Base-by-base conservation (phyloP, 352 stramenopile genomes). In the Phytophthora meadii region DNA sequence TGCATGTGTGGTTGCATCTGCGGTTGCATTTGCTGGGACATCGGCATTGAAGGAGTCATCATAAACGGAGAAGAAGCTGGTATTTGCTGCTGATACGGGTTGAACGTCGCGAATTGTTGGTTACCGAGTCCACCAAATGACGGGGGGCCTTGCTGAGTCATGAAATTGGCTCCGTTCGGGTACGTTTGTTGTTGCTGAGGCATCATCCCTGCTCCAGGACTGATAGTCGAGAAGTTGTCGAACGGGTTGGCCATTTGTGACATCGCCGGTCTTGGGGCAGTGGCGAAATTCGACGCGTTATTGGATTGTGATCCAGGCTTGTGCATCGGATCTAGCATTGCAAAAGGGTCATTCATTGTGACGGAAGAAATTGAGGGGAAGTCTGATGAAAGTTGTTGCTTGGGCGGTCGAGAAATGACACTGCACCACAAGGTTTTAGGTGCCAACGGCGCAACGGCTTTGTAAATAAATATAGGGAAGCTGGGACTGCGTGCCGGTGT, bases 291-390 rank as follows among this genome's bases (percentile, higher is more conserved):
- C 9, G 49, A 57, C 7, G 53, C 45, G 34, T 45, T 55, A 58
- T 50, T 70, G 10, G 46, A 46, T 3, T 55, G 41, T 11, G 44
- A 24, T 46, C 39, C 76, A 40, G 69, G 68, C 56, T 85, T 82
- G 39, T 68, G 61, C 34, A 84, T 68, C 5, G 78, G 68, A 58
- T 91, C 78, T 15, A 91, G 61, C 64, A 79, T 76, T 28, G 80
- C 76, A 56, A 91, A 91, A 37, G 82, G 82, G 49, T 89, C 80
- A 61, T 88, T 89, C 82, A 90, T 89, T 24, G 37, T 58, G 55
- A 34, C 27, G 5, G 7, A 11, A 36, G 30, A 8, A 14, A 36
- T 14, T 36, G 8, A 14, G 9, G 37, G 53, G 61, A 71, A 66
- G 3, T 66, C 3, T 52, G 46, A 22, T 37, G 34, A 40, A 19